Conservation (phyloP, 2,329 filamentous ascomycete species). For the Fusarium armeniacum region DNA sequence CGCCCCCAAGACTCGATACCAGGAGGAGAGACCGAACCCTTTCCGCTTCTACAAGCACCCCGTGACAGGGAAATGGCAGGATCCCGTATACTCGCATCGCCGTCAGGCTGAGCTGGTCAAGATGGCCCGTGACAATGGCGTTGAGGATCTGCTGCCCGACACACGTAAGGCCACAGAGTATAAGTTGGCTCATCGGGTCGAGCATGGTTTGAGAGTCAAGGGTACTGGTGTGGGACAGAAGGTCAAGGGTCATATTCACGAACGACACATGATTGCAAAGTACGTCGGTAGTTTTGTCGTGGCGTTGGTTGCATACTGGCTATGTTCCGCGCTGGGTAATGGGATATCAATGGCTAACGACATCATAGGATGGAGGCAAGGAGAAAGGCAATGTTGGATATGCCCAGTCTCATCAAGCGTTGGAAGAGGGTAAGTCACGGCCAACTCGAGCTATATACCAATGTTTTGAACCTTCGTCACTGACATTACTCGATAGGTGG, state of each 20-base stretch:
- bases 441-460: background rate
- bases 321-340: background rate
- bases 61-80: constrained; percentile 83
- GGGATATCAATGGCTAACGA: constrained; percentile 36
- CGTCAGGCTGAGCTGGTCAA: constrained; percentile 93
- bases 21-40: constrained; percentile 76
- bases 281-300: constrained; percentile 58
- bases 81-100: constrained; percentile 85
- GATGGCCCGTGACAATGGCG: constrained; percentile 81
- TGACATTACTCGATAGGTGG: constrained; percentile 61
- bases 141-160: constrained; percentile 84
- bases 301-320: background rate
- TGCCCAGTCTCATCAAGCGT: constrained; percentile 90
- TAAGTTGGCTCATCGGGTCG: constrained; percentile 77
- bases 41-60: constrained; percentile 86
- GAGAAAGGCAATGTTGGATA: constrained; percentile 91
- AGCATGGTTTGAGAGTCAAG: constrained; percentile 86
- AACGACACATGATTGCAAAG: constrained; percentile 84
- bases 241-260: constrained; percentile 96
- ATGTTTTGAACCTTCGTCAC: constrained; percentile 36
- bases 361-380: constrained; percentile 81
- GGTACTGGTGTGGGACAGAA: constrained; percentile 92
- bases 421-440: constrained; percentile 83
- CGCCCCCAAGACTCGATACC: constrained; percentile 64
- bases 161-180: constrained; percentile 81